A percentile compares a stretch with the other conserved stretches of the same genome.
These are phyloP conservation scores for Priceomyces haplophilus DNA, from an alignment of 805 yeast genomes.

Conservation along the genomic window DNA sequence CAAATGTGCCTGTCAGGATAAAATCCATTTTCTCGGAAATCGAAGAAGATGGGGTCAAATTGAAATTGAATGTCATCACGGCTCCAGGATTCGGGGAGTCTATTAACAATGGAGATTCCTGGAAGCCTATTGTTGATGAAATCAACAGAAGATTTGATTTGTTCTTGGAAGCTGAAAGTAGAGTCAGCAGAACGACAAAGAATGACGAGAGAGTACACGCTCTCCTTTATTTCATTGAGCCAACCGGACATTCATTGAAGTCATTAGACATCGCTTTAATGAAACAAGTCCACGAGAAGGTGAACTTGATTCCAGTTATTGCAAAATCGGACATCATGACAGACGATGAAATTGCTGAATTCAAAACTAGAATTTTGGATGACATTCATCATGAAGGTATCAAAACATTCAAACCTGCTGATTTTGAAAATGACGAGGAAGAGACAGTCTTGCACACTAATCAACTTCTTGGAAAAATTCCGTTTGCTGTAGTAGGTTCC, in stretches of 20 bases:
- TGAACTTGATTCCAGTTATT: constrained; percentile 89
- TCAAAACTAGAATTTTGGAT: constrained; percentile 72
- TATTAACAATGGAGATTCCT: constrained; percentile 62
- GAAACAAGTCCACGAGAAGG: constrained; percentile 84
- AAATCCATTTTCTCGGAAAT: constrained; percentile 35
- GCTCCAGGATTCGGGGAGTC: constrained; percentile 94
- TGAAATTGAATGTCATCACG: constrained; percentile 78
- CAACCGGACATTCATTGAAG: constrained; percentile 91
- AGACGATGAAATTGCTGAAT: constrained; percentile 73
- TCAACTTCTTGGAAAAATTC: constrained; percentile 68
- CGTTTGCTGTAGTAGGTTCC: constrained; percentile 94
- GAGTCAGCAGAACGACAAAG: constrained; percentile 66
- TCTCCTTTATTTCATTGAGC: constrained; percentile 89
- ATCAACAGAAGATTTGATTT: constrained; percentile 81
- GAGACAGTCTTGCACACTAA: constrained; percentile 67
- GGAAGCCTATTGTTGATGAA: constrained; percentile 92
- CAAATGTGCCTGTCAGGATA: constrained; percentile 27
- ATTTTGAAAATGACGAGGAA: constrained; percentile 79
- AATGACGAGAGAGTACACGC: constrained; percentile 90
- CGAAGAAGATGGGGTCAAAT: constrained; percentile 90
- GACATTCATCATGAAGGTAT: constrained; percentile 77
- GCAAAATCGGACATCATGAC: constrained; percentile 93
- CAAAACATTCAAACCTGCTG: constrained; percentile 68
- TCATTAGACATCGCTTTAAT: constrained; percentile 86
- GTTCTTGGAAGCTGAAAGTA: constrained; percentile 86